Percentiles rank a stretch among this genome's conserved stretches.
Conservation (phyloP, 2,329 filamentous ascomycete species). For the Diaporthe citri region DNA sequence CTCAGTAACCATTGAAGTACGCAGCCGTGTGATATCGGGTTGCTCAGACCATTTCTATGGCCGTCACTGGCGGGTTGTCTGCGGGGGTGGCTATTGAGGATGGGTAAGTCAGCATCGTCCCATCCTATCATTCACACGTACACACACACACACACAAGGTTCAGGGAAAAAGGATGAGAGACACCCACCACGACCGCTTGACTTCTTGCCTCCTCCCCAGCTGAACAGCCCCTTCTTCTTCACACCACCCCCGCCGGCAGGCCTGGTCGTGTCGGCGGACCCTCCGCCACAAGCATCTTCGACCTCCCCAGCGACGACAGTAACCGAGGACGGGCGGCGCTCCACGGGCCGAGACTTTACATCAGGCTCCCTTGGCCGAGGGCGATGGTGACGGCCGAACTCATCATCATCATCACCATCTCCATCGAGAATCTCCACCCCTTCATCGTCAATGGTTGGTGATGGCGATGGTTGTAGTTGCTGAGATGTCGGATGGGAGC, state of each 20-base stretch:
- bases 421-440: background rate
- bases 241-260: background rate
- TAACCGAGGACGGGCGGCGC: conserved; percentile 13
- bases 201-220: conserved; percentile 33
- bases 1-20: too few relatives aligned
- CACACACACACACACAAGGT: too few relatives aligned
- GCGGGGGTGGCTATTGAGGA: background rate
- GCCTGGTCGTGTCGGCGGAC: background rate
- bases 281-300: background rate
- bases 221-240: conserved; percentile 33
- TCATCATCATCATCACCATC: background rate
- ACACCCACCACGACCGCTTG: conserved; percentile 25
- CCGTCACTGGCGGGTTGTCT: conserved; percentile 33
- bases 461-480: background rate
- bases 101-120: background rate
- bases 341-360: background rate
- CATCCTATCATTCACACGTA: background rate
- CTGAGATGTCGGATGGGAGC: background rate
- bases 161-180: background rate
- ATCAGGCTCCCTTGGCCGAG: background rate
- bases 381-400: background rate
- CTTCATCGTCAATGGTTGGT: background rate
- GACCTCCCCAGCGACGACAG: background rate
- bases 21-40: too few relatives aligned
- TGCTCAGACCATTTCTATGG: conserved; percentile 38